Evolutionary conservation across 2,329 filamentous ascomycete species (phyloP).

Genomic region (Aspergillus puulaauensis): DNA sequence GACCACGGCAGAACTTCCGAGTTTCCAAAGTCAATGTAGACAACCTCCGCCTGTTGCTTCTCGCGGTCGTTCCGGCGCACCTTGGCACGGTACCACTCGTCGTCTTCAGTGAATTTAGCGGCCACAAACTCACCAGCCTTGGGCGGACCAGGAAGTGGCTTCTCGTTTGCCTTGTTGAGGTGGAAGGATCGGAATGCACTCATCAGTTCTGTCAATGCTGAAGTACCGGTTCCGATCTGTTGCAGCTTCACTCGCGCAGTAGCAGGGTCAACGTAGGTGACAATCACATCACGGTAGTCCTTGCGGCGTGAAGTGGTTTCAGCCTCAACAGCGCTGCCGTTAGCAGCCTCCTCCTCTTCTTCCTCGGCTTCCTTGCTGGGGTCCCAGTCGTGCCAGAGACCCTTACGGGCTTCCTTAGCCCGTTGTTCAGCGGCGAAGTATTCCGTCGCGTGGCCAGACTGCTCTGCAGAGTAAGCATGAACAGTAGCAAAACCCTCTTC

Average conservation of each 20-base stretch:
- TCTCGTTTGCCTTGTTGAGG: constrained; percentile 75
- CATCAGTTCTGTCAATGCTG: constrained; percentile 84
- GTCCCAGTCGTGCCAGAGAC: constrained; percentile 92
- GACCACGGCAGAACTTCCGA: constrained; percentile 84
- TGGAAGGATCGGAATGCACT: constrained; percentile 89
- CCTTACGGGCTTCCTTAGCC: constrained; percentile 85
- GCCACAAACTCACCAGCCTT: constrained; percentile 91
- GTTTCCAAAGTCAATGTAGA: constrained; percentile 97
- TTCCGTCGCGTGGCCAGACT: constrained; percentile 84
- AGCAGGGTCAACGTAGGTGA: constrained; percentile 80
- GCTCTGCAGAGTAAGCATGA: constrained; percentile 93
- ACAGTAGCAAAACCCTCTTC: constrained; percentile 93
- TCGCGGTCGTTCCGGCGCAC: constrained; percentile 91
- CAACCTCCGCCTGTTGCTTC: constrained; percentile 81
- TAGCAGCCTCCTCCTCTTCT: constrained; percentile 50
- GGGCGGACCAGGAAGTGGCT: constrained; percentile 70
- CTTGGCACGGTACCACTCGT: constrained; percentile 90
- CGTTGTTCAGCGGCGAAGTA: constrained; percentile 82
- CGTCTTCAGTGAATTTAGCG: constrained; percentile 84
- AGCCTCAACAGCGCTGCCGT: constrained; percentile 53
- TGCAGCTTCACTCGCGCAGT: constrained; percentile 86
- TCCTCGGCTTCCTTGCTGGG: constrained; percentile 76
- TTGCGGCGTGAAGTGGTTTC: constrained; percentile 65
- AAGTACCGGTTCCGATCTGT: constrained; percentile 81
- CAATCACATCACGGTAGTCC: constrained; percentile 91